phyloP scores from a whole-genome alignment of 2,329 filamentous ascomycete genomes.

The Magnaporthales sp. region DNA sequence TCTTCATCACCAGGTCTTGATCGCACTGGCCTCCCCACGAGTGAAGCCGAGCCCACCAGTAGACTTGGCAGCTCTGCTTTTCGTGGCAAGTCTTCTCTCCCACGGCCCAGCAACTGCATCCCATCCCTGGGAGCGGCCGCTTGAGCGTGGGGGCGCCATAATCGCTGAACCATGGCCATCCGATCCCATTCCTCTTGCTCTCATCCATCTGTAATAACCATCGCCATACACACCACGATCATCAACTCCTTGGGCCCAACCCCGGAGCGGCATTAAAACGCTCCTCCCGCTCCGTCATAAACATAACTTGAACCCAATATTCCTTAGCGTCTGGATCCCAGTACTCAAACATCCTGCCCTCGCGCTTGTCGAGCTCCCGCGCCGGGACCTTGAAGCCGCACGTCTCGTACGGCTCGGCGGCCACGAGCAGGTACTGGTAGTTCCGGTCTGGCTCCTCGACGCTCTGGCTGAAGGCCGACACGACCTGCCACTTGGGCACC shows the following conservation, averaged over 20 bases:
- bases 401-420: conserved; percentile 96
- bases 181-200: neutral
- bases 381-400: conserved; percentile 95
- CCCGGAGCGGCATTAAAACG: conserved; percentile 63
- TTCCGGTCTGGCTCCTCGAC: conserved; percentile 90
- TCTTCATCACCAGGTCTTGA: neutral
- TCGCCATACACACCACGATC: neutral
- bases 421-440: conserved; percentile 90
- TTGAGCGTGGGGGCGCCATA: neutral
- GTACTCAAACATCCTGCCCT: conserved; percentile 86
- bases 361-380: conserved; percentile 80
- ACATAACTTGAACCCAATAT: conserved; percentile 96
- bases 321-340: conserved; percentile 95
- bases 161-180: neutral
- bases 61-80: neutral
- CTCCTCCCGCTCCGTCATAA: conserved; percentile 97
- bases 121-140: too few species aligned
- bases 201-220: neutral
- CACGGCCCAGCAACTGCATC: neutral
- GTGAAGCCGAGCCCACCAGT: neutral
- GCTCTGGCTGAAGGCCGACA: conserved; percentile 96
- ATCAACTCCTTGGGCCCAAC: conserved; percentile 38
- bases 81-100: neutral
- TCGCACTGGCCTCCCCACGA: neutral
- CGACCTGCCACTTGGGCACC: conserved; percentile 81